Evolutionary conservation across 1,284 basidiomycete species (phyloP), one percentile per base, ranked within the genome.

Genomic region (Melampsora larici-populina): DNA sequence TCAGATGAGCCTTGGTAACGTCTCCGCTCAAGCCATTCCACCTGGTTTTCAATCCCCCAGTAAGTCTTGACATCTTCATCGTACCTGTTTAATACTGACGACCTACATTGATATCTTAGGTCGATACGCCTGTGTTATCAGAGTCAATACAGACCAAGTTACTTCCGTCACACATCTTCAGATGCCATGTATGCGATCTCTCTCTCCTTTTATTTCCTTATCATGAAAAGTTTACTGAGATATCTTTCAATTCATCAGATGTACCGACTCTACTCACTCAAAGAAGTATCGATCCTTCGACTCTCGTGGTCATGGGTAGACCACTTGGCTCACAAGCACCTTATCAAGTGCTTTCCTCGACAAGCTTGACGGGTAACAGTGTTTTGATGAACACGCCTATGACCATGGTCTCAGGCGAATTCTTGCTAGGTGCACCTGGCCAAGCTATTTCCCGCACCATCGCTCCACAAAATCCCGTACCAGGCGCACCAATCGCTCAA

Each of bases 321-420:
- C 63, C 72, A 33, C 21, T 75, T 26, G 55, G 64, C 33, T 31
- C 72, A 5, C 33, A 31, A 46, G 31, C 46, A 18, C 49, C 26
- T n/a, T 75, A 66, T 43, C 63, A 75, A 36, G 51, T 75, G 21
- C 31, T 75, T 21, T 67, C 63, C n/a, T 40, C 62, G 8, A 67
- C 72, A 2, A 67, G 31, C 51, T 40, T 67, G 15, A 67, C 48
- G 24, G 72, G 72, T 5, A 49, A 48, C 36, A 63, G 49, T 8
- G 72, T 65, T 17, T 63, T 75, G 43, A 75, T 75, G 72, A 75
- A 66, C 51, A 67, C 48, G 15, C 64, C 72, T 3, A 66, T 75
- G 72, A 66, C 51, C 17, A 51, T 49, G 29, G 31, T 67, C 11
- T 40, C 63, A 26, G 72, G 72, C 11, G 72, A 75, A 40, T 75